Evolutionary conservation across 106 monocot species (phyloP), one percentile per base, ranked within the genome.

Genomic region (Allium sativum): DNA sequence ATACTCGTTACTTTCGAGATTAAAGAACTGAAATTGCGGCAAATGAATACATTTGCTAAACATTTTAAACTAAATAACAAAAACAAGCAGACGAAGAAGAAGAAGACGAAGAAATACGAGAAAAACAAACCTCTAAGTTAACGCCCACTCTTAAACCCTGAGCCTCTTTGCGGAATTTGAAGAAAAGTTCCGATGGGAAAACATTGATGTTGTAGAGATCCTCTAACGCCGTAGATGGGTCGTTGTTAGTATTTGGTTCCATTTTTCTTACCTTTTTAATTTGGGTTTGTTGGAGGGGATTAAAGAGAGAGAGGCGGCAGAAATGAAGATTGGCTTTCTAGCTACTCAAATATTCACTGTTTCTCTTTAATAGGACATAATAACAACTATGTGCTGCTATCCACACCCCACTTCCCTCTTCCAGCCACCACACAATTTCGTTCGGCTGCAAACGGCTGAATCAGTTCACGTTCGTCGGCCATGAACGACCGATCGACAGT

Each of bases 151-250:
- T 79, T 53, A 87, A 54, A 3, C 68, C 77, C 53, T 72, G 21
- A 61, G 77, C n/a, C 74, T 87, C 76, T 70, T 83, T 87, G 64
- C 87, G 82, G 68, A 87, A 87, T 71, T 87, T 87, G 82, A 87
- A 58, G 77, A 71, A 79, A 42, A 87, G 77, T 56, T 87, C 87
- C 11, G 87, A 82, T 9, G 87, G 87, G 19, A 87, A 55, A 42
- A 83, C 64, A 65, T 87, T 83, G 45, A 87, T 87, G 65, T 67
- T 67, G 79, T 79, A 87, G 18, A 79, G 79, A 57, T 87, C 82
- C 41, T 87, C 79, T 1, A 87, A 6, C 7, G 83, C 65, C 31
- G 71, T 56, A 15, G 75, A 57, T 14, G 48, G 22, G 1, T 17
- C 7, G 40, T 47, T 40, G 62, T 47, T 62, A 47, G 20, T 62